Conservation (phyloP, 768 basidiomycete genomes). For the Auricularia sp. region DNA sequence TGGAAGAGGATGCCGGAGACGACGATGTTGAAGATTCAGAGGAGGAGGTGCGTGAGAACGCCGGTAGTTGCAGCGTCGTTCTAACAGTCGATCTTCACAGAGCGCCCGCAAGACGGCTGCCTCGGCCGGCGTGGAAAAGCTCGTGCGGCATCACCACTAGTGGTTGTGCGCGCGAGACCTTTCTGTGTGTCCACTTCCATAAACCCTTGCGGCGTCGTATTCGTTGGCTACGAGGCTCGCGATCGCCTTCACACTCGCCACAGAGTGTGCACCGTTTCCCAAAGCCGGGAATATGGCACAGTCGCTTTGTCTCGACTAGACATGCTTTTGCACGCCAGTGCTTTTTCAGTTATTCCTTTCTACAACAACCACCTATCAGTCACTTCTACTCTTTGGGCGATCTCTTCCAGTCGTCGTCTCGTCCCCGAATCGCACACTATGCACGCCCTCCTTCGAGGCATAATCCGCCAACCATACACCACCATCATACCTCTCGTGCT, state of each 20-base stretch:
- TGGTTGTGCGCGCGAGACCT: not conserved
- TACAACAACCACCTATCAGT: no score
- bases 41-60: conserved; percentile 20
- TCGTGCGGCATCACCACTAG: conserved; percentile 32
- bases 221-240: no score
- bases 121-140: conserved; percentile 44
- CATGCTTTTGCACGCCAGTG: no score
- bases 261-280: no score
- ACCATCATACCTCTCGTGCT: not conserved
- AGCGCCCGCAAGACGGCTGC: conserved; percentile 14
- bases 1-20: conserved; percentile 15
- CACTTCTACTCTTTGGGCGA: no score
- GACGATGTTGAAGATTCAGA: conserved; percentile 20
- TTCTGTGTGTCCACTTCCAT: not conserved
- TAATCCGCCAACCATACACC: not conserved
- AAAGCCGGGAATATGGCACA: no score
- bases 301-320: no score
- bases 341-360: no score
- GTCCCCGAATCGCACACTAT: not conserved
- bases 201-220: no score
- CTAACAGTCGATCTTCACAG: not conserved
- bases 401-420: not conserved
- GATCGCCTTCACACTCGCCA: no score
- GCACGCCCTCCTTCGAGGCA: not conserved
- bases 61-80: not conserved